phyloP scores from a whole-genome alignment of 176 grass and related monocot species.

The Elaeis guineensis region DNA sequence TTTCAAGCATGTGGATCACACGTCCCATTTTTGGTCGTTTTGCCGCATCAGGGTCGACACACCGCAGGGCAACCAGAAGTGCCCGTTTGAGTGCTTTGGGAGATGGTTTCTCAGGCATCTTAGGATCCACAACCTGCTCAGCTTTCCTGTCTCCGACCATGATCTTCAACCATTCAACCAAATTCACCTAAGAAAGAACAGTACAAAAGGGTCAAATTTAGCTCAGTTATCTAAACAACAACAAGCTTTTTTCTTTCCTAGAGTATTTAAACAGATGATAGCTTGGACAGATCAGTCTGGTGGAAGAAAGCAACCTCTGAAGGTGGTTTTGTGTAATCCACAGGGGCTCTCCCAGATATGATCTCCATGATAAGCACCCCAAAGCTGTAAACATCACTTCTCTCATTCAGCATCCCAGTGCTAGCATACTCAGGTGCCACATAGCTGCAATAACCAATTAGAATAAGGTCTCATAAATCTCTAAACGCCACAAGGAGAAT shows the following conservation, averaged over 20 bases:
- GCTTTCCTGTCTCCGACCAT: constrained; percentile 73
- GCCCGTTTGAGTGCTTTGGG: constrained; percentile 62
- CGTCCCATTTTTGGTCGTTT: constrained; percentile 83
- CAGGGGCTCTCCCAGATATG: constrained; percentile 69
- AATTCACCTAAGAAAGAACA: constrained; percentile 47
- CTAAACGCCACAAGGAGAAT: no score
- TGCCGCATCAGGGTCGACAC: constrained; percentile 58
- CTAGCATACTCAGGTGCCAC: constrained; percentile 88
- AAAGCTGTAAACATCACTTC: constrained; percentile 92
- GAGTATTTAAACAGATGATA: no score
- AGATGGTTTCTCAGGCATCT: constrained; percentile 48
- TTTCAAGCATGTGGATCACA: constrained; percentile 82
- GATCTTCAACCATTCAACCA: constrained; percentile 85
- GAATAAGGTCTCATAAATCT: not conserved
- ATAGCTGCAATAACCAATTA: constrained; percentile 35
- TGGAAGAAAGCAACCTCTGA: constrained; percentile 34
- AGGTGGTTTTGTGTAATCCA: constrained; percentile 75
- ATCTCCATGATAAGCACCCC: constrained; percentile 89
- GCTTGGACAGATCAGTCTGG: no score
- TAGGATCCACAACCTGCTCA: constrained; percentile 74
- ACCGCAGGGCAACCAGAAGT: constrained; percentile 74
- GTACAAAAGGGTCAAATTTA: not conserved
- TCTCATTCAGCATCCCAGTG: constrained; percentile 85
- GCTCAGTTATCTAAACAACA: not conserved
- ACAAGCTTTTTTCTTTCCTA: no score